Evolutionary conservation across 495 filamentous ascomycete genomes (phyloP).

Genomic region (Immersiella caudata): DNA sequence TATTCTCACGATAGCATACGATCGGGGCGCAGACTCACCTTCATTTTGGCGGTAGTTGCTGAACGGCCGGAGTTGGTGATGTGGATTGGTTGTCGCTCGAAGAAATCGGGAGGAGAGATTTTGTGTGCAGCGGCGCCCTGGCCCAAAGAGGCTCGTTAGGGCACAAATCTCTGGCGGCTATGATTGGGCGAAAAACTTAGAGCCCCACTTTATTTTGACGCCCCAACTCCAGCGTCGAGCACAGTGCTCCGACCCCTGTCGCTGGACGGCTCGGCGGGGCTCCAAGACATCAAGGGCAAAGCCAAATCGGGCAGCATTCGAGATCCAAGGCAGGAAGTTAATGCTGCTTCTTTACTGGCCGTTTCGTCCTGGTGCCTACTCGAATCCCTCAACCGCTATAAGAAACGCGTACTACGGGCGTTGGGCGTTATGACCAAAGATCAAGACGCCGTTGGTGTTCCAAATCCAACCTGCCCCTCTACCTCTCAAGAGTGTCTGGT

Average conservation of each 20-base stretch:
- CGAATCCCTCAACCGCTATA: neutral
- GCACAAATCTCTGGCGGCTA: slow-evolving; percentile 27
- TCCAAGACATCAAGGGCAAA: neutral
- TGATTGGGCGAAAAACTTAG: slow-evolving; percentile 25
- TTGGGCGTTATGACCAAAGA: neutral
- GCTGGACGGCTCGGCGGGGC: neutral
- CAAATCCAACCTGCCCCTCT: neutral
- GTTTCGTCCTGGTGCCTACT: neutral
- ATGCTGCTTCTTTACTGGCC: neutral
- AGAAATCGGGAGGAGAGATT: slow-evolving; percentile 38
- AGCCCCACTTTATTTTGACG: slow-evolving; percentile 17
- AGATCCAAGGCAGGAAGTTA: neutral
- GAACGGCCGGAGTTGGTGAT: slow-evolving; percentile 39
- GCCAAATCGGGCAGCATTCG: slow-evolving; percentile 8
- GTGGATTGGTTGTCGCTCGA: slow-evolving; percentile 29
- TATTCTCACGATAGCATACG: neutral
- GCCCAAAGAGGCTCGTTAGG: slow-evolving; percentile 37
- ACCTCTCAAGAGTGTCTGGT: neutral
- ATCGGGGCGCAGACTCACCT: slow-evolving; percentile 29
- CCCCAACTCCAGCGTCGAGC: neutral
- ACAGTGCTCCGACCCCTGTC: slow-evolving; percentile 6
- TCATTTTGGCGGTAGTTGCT: slow-evolving; percentile 44
- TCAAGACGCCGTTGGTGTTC: neutral
- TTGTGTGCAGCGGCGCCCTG: slow-evolving; percentile 36
- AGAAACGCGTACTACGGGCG: no score